These are phyloP conservation scores for Hygrocybe coccinea DNA, from an alignment of 768 basidiomycete species.

Conservation along the genomic window DNA sequence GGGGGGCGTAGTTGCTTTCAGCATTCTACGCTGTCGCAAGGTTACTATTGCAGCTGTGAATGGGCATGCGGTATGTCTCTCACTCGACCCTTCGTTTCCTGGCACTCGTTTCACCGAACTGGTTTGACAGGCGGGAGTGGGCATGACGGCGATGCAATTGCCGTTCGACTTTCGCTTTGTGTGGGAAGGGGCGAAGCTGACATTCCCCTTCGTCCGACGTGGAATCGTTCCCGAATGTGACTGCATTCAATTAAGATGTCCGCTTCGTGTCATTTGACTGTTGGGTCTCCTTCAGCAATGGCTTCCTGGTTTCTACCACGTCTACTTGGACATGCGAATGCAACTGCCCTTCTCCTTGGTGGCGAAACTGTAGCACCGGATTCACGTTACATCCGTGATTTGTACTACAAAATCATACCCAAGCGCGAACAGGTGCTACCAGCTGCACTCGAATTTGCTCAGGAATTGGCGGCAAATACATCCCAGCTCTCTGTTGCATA, in stretches of 20 bases:
- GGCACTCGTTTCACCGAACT: neutral
- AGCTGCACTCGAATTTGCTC: conserved; percentile 46
- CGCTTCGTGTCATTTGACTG: neutral
- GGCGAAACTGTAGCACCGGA: conserved; percentile 42
- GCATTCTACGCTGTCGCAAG: conserved; percentile 51
- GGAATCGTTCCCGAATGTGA: conserved; percentile 48
- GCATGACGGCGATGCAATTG: conserved; percentile 46
- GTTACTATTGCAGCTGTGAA: conserved; percentile 50
- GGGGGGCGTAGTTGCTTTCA: conserved; percentile 44
- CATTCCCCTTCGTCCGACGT: conserved; percentile 47
- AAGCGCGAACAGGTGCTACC: conserved; percentile 51
- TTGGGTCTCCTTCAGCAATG: conserved; percentile 23
- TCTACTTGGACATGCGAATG: conserved; percentile 48
- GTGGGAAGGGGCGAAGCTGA: conserved; percentile 47
- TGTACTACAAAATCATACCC: conserved; percentile 47
- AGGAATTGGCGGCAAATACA: conserved; percentile 47
- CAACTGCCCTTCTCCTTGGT: conserved; percentile 47
- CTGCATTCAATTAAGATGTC: neutral
- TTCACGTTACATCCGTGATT: conserved; percentile 38
- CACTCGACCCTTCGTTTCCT: neutral
- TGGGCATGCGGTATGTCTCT: conserved; percentile 40
- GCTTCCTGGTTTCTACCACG: conserved; percentile 51
- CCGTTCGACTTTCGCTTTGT: conserved; percentile 51
- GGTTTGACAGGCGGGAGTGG: conserved; percentile 40
- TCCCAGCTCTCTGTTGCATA: conserved; percentile 49